These are phyloP conservation scores for Lupinus albus DNA, from an alignment of 306 rosid genomes.

Conservation along the genomic window DNA sequence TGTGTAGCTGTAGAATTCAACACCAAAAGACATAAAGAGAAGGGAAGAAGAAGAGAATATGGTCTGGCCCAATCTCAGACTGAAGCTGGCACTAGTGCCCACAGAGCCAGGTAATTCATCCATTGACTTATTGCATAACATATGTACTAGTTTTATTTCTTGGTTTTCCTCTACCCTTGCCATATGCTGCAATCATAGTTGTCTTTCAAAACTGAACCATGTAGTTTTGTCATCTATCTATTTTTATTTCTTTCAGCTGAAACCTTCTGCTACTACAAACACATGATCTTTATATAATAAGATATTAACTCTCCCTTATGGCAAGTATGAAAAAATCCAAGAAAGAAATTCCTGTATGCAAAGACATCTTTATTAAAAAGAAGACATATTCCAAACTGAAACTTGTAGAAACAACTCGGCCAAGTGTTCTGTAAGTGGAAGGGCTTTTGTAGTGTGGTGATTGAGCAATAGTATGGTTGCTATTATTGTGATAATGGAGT, in stretches of 20 bases:
- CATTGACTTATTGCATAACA: constrained; percentile 50
- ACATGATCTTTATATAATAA: constrained; percentile 11
- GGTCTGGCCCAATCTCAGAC: constrained; percentile 78
- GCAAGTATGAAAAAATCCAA: not conserved
- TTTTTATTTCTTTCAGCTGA: too few species aligned
- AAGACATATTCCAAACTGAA: too few species aligned
- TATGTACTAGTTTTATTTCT: not conserved
- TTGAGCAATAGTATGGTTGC: constrained; percentile 20
- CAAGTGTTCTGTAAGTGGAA: constrained; percentile 42
- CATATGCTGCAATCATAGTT: constrained; percentile 46
- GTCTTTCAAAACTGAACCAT: constrained; percentile 27
- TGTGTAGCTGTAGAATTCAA: constrained; percentile 84
- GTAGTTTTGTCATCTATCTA: constrained; percentile 16
- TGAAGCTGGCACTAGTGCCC: constrained; percentile 74
- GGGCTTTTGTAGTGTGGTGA: not conserved
- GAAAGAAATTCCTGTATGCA: not conserved
- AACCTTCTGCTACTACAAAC: too few species aligned
- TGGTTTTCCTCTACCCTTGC: constrained; percentile 41
- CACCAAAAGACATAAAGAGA: constrained; percentile 83
- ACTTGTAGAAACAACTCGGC: not conserved
- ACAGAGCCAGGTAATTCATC: constrained; percentile 75
- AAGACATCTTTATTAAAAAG: too few species aligned
- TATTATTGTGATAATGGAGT: constrained; percentile 40
- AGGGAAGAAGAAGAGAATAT: constrained; percentile 81
- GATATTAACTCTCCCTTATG: not conserved